Base-by-base conservation (phyloP, 2,329 filamentous ascomycete genomes). In the Colletotrichum sp. region DNA sequence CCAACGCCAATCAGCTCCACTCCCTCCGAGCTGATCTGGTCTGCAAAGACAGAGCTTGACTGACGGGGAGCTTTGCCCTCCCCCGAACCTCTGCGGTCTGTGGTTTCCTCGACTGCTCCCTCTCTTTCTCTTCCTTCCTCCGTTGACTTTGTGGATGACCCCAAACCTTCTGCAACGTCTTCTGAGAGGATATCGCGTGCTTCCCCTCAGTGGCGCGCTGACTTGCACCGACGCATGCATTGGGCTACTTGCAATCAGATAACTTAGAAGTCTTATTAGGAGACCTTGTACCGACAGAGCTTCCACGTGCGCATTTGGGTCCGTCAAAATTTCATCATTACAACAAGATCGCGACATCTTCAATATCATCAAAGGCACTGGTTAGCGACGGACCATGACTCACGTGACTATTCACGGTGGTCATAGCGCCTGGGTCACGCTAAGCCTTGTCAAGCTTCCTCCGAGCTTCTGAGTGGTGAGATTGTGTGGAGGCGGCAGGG, bases 31-130 rank as follows among this genome's bases (percentile, higher is more conserved):
- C 74, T 76, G 74, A 76, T 76, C 74, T 64, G 49, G 71, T 32
- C 70, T 55, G 28, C 57, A 76, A 49, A 52, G 63, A 59, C 64
- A 65, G 74, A 69, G 64, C 74, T 69, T 30, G 65, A 76, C 70
- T 74, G 74, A 80, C 79, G 79, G 80, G 81, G 83, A 84, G 82
- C 83, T 77, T 63, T 71, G 72, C 79, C 77, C 81, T 80, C 82
- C 82, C 82, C 78, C 75, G 75, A 78, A 72, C 76, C 79, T 79
- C 63, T 39, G 75, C 63, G 75, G 79, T 81, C 78, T 77, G 79
- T 81, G 77, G 72, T 78, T 78, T 81, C 34, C 74, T 80, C 81
- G 79, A 65, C 80, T 82, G 79, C 81, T 83, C 79, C 44, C 44
- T 52, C 44, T 52, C 44, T 52, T 52, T 52, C 44, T 52, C 10